Conservation (phyloP, 2,329 filamentous ascomycete genomes). For the Ophiostoma ulmi region DNA sequence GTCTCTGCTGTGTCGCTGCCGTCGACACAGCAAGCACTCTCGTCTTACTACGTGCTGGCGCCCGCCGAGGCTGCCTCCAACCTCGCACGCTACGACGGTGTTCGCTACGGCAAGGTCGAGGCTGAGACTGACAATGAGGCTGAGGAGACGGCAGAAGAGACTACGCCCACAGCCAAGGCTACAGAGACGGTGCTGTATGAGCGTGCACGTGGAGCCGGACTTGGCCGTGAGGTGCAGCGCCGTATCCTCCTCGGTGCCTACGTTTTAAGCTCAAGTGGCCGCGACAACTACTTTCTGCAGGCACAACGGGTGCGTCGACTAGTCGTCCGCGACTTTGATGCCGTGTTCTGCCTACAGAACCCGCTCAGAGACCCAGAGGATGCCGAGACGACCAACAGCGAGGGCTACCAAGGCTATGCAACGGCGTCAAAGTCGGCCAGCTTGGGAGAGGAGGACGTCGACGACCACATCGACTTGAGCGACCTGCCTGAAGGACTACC, state of each 20-base stretch:
- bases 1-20: constrained; percentile 76
- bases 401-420: constrained; percentile 8
- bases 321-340: constrained; percentile 81
- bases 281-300: constrained; percentile 94
- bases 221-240: constrained; percentile 79
- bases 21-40: constrained; percentile 75
- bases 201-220: constrained; percentile 64
- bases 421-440: not conserved
- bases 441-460: not conserved
- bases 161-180: constrained; percentile 16
- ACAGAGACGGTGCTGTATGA: constrained; percentile 67
- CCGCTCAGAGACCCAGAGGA: constrained; percentile 63
- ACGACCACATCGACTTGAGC: constrained; percentile 47
- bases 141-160: not conserved
- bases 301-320: constrained; percentile 82
- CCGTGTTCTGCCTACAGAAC: constrained; percentile 65
- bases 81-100: constrained; percentile 90
- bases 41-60: constrained; percentile 92
- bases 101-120: constrained; percentile 67
- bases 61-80: constrained; percentile 95
- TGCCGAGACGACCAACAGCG: constrained; percentile 58
- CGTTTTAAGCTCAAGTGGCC: constrained; percentile 80
- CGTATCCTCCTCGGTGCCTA: constrained; percentile 88
- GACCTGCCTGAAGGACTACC: constrained; percentile 52
- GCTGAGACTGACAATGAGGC: constrained; percentile 9